Evolutionary conservation across 768 basidiomycete genomes (phyloP).

Genomic region (Cubamyces lactineus): DNA sequence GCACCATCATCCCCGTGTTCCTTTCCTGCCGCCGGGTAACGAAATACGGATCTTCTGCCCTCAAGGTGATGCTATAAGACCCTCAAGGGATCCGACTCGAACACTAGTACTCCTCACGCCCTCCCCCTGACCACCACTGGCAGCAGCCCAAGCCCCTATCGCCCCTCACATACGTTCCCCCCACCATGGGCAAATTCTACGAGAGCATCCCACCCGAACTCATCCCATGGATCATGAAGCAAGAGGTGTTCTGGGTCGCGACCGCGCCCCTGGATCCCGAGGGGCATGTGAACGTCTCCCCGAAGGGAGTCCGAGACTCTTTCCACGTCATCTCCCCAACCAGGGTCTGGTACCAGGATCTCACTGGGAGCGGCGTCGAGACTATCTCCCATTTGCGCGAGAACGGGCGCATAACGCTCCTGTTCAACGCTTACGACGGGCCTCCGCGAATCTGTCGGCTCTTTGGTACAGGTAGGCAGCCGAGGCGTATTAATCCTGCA

Average conservation of each 20-base stretch:
- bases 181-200: slow-evolving; percentile 60
- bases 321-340: slow-evolving; percentile 61
- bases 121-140: too few species aligned
- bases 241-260: slow-evolving; percentile 75
- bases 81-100: too few species aligned
- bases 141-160: too few species aligned
- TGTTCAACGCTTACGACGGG: slow-evolving; percentile 66
- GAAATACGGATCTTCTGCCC: too few species aligned
- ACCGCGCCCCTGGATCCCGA: slow-evolving; percentile 59
- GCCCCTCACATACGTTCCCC: neutral
- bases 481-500: neutral
- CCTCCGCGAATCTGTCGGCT: slow-evolving; percentile 60
- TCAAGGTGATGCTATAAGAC: too few species aligned
- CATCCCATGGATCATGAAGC: slow-evolving; percentile 58
- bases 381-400: slow-evolving; percentile 66
- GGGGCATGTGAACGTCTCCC: slow-evolving; percentile 70
- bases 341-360: slow-evolving; percentile 74
- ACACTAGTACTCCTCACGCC: too few species aligned
- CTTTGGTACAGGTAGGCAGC: slow-evolving; percentile 55
- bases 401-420: slow-evolving; percentile 62
- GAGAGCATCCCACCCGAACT: slow-evolving; percentile 58
- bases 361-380: slow-evolving; percentile 69
- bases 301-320: slow-evolving; percentile 61
- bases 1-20: too few species aligned
- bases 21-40: too few species aligned